phyloP scores from a whole-genome alignment of 257 asterid genomes.

The Cynanchum wilfordii region DNA sequence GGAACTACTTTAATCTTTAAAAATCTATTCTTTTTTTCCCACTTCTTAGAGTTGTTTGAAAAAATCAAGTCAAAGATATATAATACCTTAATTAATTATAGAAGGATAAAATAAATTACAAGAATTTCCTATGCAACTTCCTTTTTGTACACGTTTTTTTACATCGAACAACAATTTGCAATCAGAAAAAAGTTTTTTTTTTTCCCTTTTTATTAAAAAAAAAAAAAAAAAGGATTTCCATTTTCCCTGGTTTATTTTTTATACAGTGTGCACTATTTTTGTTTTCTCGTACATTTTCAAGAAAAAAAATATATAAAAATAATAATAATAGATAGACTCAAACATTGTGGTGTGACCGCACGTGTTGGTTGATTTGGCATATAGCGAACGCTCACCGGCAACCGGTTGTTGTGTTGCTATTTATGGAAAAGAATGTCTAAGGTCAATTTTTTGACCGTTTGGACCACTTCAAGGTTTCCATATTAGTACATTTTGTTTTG shows the following conservation, averaged over 20 bases:
- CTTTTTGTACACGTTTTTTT: conserved; percentile 14
- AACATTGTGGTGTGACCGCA: conserved; percentile 13
- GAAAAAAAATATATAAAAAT: no score
- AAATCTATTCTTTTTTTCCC: no score
- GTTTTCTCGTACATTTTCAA: neutral
- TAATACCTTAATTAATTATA: no score
- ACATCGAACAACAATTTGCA: neutral
- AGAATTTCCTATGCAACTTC: conserved; percentile 4
- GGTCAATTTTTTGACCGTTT: neutral
- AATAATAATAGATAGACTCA: neutral
- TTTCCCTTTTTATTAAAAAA: neutral
- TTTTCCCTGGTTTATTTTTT: neutral
- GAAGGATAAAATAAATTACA: no score
- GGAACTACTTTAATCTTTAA: no score
- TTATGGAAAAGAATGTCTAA: neutral
- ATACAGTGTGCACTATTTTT: neutral
- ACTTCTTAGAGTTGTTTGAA: neutral
- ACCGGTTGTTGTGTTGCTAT: neutral
- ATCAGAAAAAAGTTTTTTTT: neutral
- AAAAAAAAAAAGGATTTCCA: neutral
- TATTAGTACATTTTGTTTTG: no score
- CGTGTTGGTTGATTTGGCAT: conserved; percentile 1
- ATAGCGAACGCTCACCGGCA: neutral
- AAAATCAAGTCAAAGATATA: neutral
- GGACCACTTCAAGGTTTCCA: neutral